These are phyloP conservation scores for Xerocomellus intermedius DNA, from an alignment of 768 basidiomycete species.

Conservation along the genomic window DNA sequence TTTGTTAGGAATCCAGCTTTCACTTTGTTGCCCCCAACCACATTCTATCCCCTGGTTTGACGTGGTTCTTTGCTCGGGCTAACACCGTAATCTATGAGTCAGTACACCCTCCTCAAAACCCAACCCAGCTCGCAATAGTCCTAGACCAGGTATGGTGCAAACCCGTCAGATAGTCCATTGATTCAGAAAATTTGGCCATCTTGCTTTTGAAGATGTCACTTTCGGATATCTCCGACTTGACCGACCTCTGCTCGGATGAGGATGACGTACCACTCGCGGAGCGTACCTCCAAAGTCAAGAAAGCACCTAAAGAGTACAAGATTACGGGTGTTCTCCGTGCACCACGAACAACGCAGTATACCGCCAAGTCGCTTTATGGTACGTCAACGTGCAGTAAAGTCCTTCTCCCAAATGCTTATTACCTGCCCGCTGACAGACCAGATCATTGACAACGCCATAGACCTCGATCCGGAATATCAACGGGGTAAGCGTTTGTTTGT, in stretches of 20 bases:
- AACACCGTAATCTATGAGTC: background rate
- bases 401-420: background rate
- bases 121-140: background rate
- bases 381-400: slow-evolving; percentile 1
- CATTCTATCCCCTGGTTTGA: background rate
- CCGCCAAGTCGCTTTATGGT: slow-evolving; percentile 48
- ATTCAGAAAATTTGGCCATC: too few species aligned
- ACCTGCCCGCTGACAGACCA: slow-evolving; percentile 37
- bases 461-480: slow-evolving; percentile 67
- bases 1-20: too few species aligned
- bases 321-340: slow-evolving; percentile 35
- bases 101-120: background rate
- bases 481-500: slow-evolving; percentile 40
- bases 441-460: slow-evolving; percentile 44
- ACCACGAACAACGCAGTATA: slow-evolving; percentile 40
- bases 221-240: slow-evolving; percentile 47
- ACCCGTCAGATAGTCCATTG: background rate
- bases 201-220: slow-evolving; percentile 32
- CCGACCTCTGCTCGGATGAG: slow-evolving; percentile 44
- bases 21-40: background rate
- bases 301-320: slow-evolving; percentile 30
- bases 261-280: slow-evolving; percentile 31
- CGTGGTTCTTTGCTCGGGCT: background rate
- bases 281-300: slow-evolving; percentile 22
- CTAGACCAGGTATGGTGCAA: background rate